phyloP scores from a whole-genome alignment of 345 rosid species.

The Ceriops decandra region DNA sequence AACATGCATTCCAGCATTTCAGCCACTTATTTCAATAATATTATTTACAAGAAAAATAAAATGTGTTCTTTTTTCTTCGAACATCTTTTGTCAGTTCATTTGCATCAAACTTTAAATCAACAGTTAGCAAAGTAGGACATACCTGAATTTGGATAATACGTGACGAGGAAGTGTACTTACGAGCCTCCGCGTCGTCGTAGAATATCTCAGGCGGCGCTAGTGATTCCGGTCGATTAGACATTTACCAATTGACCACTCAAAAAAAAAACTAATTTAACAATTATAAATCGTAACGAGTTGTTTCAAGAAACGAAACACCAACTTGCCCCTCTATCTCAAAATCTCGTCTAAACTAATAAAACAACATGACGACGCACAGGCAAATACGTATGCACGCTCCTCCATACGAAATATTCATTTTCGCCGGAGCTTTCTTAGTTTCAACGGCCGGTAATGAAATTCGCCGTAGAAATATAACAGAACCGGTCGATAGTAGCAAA shows the following conservation, averaged over 20 bases:
- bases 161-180: slow-evolving; percentile 88
- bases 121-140: neutral
- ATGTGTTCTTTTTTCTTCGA: too few relatives aligned
- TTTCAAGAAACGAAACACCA: too few relatives aligned
- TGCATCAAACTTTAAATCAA: too few relatives aligned
- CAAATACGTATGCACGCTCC: slow-evolving; percentile 9
- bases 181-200: slow-evolving; percentile 79
- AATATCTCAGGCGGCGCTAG: slow-evolving; percentile 95
- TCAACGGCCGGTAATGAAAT: neutral
- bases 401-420: slow-evolving; percentile 6
- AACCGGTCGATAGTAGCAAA: too few relatives aligned
- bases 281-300: too few relatives aligned
- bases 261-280: too few relatives aligned
- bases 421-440: slow-evolving; percentile 10
- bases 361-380: neutral
- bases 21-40: too few relatives aligned
- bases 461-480: too few relatives aligned
- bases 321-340: too few relatives aligned
- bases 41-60: too few relatives aligned
- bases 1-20: neutral
- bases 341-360: too few relatives aligned
- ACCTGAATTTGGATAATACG: slow-evolving; percentile 97
- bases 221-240: slow-evolving; percentile 78
- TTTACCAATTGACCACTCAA: slow-evolving; percentile 5
- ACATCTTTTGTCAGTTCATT: too few relatives aligned